Percentiles rank a stretch among this genome's conserved stretches.
Conservation (phyloP, 1,139 yeast genomes). For the Saccharomyces pastorianus region DNA sequence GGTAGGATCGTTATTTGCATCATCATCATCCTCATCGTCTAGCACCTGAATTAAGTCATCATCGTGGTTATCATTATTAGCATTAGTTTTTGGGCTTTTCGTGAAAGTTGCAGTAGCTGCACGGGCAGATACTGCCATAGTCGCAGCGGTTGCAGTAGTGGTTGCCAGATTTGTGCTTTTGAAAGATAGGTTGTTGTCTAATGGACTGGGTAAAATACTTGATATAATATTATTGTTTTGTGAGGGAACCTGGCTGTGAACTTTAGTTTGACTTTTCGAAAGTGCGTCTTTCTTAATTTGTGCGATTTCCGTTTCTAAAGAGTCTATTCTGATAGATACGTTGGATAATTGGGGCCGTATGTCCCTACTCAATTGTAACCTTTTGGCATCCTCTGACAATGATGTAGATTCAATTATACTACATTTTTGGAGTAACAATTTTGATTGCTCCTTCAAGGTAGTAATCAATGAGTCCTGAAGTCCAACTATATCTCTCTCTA, state of each 20-base stretch:
- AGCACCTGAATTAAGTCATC: constrained; percentile 16
- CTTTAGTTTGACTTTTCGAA: neutral
- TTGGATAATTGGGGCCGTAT: constrained; percentile 6
- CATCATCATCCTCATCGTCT: constrained; percentile 18
- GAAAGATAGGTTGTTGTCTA: constrained; percentile 2
- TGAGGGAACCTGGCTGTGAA: neutral
- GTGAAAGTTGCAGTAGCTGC: neutral
- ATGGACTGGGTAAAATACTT: constrained; percentile 10
- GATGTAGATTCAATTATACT: constrained; percentile 28
- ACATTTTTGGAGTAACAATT: constrained; percentile 22
- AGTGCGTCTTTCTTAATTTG: neutral
- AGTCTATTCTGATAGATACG: neutral
- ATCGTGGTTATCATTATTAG: neutral
- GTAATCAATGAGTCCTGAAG: constrained; percentile 16
- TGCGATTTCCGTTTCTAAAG: neutral
- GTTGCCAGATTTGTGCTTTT: neutral
- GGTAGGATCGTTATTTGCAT: neutral
- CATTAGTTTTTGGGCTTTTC: neutral
- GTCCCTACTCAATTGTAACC: constrained; percentile 11
- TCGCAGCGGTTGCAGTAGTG: neutral
- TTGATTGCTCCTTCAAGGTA: constrained; percentile 16
- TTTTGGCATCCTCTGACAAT: constrained; percentile 29
- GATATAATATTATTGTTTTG: constrained; percentile 3
- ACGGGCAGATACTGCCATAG: neutral
- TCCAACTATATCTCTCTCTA: constrained; percentile 4